phyloP scores from a whole-genome alignment of 805 yeast genomes.

The Candida michaelii region DNA sequence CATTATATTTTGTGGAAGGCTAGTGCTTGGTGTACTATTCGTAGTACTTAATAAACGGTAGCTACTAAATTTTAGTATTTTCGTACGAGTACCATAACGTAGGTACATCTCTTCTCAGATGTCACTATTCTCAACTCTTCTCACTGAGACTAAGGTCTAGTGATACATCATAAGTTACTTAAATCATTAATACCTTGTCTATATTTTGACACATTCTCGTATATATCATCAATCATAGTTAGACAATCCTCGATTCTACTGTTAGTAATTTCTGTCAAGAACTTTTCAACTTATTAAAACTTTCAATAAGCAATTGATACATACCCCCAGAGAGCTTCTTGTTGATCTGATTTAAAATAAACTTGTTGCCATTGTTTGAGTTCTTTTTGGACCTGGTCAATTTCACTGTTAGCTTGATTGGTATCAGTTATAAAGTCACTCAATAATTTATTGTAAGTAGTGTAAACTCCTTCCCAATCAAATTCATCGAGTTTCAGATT shows the following conservation, averaged over 20 bases:
- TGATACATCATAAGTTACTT: not conserved
- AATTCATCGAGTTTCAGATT: slow-evolving; percentile 15
- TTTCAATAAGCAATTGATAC: slow-evolving; percentile 3
- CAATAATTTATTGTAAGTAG: slow-evolving; percentile 20
- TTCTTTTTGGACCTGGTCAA: slow-evolving; percentile 7
- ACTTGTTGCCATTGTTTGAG: slow-evolving; percentile 11
- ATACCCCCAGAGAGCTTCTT: slow-evolving; percentile 9
- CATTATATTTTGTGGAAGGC: slow-evolving; percentile 15
- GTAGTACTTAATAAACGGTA: too few species aligned
- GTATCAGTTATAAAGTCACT: slow-evolving; percentile 19
- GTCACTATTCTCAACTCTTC: too few species aligned
- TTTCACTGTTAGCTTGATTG: slow-evolving; percentile 14
- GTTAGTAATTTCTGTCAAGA: too few species aligned
- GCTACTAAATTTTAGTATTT: too few species aligned
- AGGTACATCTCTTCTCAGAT: not conserved
- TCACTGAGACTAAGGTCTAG: not conserved
- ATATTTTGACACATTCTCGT: not conserved
- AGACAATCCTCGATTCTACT: not conserved
- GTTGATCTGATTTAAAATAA: slow-evolving; percentile 8
- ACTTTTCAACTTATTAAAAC: too few species aligned
- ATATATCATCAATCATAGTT: not conserved
- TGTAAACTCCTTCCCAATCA: slow-evolving; percentile 22
- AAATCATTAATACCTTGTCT: not conserved
- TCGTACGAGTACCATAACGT: not conserved
- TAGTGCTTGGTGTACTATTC: too few species aligned